A percentile compares a stretch with the other conserved stretches of the same genome.
Conservation (phyloP, 345 rosid species). For the Ricinus communis region DNA sequence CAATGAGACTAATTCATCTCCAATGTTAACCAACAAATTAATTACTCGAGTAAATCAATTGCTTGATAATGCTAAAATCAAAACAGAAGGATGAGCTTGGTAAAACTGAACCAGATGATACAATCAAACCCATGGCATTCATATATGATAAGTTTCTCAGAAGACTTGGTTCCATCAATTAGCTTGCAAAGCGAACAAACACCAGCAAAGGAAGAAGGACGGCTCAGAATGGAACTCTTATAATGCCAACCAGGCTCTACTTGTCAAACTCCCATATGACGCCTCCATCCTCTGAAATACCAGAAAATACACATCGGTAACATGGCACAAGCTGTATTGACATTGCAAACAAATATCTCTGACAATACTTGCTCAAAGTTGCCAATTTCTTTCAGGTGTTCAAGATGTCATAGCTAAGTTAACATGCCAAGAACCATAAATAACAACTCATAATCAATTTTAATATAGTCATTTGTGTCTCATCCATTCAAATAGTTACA, state of each 20-base stretch:
- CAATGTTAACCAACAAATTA: background rate
- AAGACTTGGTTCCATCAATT: background rate
- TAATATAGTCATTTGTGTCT: background rate
- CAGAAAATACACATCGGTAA: background rate
- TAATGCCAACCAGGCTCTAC: slow-evolving; percentile 19
- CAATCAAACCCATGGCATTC: background rate
- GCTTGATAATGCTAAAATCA: background rate
- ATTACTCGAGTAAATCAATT: background rate
- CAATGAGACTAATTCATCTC: background rate
- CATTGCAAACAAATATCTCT: too few relatives aligned
- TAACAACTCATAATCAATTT: background rate
- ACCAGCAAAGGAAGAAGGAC: background rate
- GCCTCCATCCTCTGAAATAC: slow-evolving; percentile 58
- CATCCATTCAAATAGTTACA: background rate
- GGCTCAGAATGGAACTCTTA: background rate
- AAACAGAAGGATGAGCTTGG: background rate
- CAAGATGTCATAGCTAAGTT: too few relatives aligned
- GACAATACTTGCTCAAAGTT: too few relatives aligned
- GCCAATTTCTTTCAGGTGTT: too few relatives aligned
- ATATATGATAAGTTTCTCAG: background rate
- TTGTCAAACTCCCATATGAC: slow-evolving; percentile 61
- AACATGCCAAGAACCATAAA: too few relatives aligned
- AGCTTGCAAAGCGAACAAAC: background rate
- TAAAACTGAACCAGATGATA: background rate
- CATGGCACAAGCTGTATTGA: background rate